Evolutionary conservation across 345 rosid species (phyloP).

Genomic region (Litchi chinensis): DNA sequence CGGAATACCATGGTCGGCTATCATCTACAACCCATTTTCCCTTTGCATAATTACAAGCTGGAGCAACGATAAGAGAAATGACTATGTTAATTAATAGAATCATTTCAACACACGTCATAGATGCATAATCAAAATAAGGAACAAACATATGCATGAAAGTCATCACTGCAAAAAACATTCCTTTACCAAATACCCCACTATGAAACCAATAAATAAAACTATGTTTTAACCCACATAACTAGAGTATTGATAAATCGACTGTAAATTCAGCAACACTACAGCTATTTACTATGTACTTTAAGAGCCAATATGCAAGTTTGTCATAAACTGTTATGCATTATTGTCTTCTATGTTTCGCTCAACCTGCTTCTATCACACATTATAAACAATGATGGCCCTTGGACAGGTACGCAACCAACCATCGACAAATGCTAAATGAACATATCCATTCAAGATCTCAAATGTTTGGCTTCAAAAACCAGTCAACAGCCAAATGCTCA

Average conservation of each 20-base stretch:
- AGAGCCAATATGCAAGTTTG: not conserved
- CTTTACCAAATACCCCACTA: not conserved
- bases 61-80: slow-evolving; percentile 9
- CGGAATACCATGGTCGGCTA: slow-evolving; percentile 71
- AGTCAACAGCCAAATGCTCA: slow-evolving; percentile 1
- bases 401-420: not conserved
- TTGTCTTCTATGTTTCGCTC: not conserved
- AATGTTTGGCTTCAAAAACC: slow-evolving; percentile 10
- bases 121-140: slow-evolving; percentile 2
- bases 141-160: not conserved
- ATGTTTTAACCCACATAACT: not conserved
- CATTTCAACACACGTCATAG: not conserved
- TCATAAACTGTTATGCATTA: not conserved
- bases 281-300: not conserved
- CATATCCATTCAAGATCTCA: not conserved
- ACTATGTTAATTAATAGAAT: slow-evolving; percentile 16
- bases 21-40: slow-evolving; percentile 95
- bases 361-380: slow-evolving; percentile 2
- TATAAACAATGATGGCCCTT: not conserved
- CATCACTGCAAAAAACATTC: too few species aligned
- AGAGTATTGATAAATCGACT: not conserved
- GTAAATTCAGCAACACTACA: not conserved
- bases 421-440: not conserved
- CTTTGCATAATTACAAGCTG: slow-evolving; percentile 80
- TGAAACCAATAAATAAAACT: not conserved